Evolutionary conservation across 306 rosid genomes (phyloP).

Genomic region (Cucurbita maxima): DNA sequence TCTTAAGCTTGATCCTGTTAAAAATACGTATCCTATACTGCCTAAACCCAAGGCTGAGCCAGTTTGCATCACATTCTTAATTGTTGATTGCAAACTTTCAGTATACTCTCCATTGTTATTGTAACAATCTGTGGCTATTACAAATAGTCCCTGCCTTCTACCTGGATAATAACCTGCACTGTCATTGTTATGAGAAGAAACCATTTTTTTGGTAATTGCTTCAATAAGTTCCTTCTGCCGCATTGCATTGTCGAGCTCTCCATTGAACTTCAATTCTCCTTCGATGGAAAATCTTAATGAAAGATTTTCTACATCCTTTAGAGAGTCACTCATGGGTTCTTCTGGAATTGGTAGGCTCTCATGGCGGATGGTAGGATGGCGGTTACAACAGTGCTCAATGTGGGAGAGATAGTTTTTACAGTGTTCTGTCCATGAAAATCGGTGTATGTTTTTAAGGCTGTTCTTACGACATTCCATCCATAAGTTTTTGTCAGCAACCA

Average conservation of each 20-base stretch:
- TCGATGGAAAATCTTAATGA: constrained; percentile 65
- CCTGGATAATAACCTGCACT: constrained; percentile 37
- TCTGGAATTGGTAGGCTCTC: constrained; percentile 46
- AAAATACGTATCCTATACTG: constrained; percentile 33
- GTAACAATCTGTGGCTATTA: constrained; percentile 53
- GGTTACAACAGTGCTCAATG: constrained; percentile 45
- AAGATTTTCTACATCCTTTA: constrained; percentile 57
- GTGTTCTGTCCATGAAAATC: constrained; percentile 75
- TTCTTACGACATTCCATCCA: constrained; percentile 69
- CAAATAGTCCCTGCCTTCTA: constrained; percentile 51
- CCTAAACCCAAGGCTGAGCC: constrained; percentile 26
- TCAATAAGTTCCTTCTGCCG: constrained; percentile 66
- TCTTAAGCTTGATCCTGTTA: constrained; percentile 44
- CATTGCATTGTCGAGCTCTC: constrained; percentile 34
- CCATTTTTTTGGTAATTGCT: constrained; percentile 35
- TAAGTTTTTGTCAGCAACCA: constrained; percentile 60
- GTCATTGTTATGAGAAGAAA: constrained; percentile 27
- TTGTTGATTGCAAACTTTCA: constrained; percentile 20
- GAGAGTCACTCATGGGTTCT: constrained; percentile 67
- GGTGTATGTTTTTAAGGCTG: constrained; percentile 68
- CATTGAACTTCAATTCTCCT: constrained; percentile 34
- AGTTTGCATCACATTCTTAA: constrained; percentile 34
- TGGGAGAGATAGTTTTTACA: constrained; percentile 74
- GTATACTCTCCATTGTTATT: constrained; percentile 29
- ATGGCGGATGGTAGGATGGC: constrained; percentile 40